Evolutionary conservation across 106 monocot species (phyloP), one percentile per base, ranked within the genome.

Genomic region (Allium cepa): DNA sequence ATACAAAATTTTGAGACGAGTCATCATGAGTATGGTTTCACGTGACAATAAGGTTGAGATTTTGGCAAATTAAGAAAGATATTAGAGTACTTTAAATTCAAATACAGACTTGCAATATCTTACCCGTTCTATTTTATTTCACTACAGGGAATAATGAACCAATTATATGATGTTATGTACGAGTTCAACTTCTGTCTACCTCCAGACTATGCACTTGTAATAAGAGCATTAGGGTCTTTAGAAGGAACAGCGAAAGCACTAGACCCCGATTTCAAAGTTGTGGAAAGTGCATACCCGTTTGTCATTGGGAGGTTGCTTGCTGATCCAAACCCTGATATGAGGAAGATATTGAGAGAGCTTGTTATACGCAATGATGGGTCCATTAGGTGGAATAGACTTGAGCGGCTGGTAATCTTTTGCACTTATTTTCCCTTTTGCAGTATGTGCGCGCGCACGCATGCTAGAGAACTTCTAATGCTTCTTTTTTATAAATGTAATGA

Each of bases 211-310:
- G 96, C 96, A 4, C 74, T 97, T 59, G 96, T 97, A 7, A 92
- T 97, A 67, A 81, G 92, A 72, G 88, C 96, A 57, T 60, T 97
- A 16, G 96, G 96, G 27, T 97, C 96, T 49, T 69, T 97, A 68
- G 96, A 97, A 87, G 96, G 96, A 48, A 97, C 96, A 55, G 96
- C 96, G 64, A 92, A 97, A 82, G 88, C 96, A 67, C 74, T 97
- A 66, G 96, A 97, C 76, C 96, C 96, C 60, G 80, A 79, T 68
- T 97, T 97, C 56, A 97, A 87, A 77, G 96, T 97, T 65, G 71
- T 97, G 49, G 96, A 97, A 71, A 89, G 88, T 80, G 96, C 89
- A 64, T 97, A 97, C 73, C 96, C 96, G 52, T 97, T 86, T 82
- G 84, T 97, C 62, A 83, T 97, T 22, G 96, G 92, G 70, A 86